A percentile compares a stretch with the other conserved stretches of the same genome.
Conservation (phyloP, 1,284 basidiomycete species). For the Heterobasidion occidentale region DNA sequence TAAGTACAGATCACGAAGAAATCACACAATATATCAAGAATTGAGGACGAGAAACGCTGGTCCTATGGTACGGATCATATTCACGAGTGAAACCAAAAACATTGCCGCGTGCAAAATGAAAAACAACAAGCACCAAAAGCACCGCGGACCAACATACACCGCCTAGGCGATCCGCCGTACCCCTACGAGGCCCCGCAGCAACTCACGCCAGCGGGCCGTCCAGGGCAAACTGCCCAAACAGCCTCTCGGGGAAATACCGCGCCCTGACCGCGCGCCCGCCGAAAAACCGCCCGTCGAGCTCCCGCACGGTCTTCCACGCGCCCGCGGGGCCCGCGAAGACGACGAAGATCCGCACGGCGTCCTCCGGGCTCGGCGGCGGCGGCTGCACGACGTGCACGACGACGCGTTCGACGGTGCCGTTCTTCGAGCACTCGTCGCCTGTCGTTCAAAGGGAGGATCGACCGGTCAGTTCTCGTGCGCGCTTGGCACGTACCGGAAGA, state of each 20-base stretch:
- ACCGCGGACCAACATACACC: too few species aligned
- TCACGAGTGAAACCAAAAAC: too few species aligned
- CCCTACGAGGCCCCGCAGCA: too few species aligned
- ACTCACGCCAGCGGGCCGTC: conserved; percentile 26
- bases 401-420: conserved; percentile 85
- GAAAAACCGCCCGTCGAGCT: conserved; percentile 87
- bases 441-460: conserved; percentile 3
- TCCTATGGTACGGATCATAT: too few species aligned
- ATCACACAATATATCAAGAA: too few species aligned
- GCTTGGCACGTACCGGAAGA: conserved; percentile 3
- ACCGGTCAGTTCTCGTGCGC: conserved; percentile 4
- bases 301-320: conserved; percentile 89
- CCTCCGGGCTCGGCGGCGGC: conserved; percentile 46
- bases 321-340: conserved; percentile 84
- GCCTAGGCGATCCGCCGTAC: too few species aligned
- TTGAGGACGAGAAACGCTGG: too few species aligned
- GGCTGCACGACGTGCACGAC: conserved; percentile 74
- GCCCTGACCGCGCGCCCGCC: conserved; percentile 80
- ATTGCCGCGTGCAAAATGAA: too few species aligned
- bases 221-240: conserved; percentile 45
- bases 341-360: conserved; percentile 79
- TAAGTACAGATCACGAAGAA: too few species aligned
- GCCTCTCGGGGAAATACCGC: conserved; percentile 71
- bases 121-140: too few species aligned
- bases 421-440: conserved; percentile 87